Evolutionary conservation across 768 basidiomycete species (phyloP).

Genomic region (Russula abietina): DNA sequence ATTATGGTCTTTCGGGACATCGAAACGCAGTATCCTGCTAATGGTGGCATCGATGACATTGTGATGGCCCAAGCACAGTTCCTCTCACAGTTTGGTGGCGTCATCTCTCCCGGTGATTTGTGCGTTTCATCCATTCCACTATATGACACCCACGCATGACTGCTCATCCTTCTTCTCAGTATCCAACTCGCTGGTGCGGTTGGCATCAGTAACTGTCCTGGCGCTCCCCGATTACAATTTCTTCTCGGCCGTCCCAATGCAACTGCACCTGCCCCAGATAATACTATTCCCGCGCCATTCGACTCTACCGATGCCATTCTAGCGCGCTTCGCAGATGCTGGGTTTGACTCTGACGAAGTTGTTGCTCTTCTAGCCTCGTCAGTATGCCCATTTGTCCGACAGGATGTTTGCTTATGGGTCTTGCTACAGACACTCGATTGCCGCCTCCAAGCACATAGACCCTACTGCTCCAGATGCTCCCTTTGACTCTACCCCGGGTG

Average conservation of each 20-base stretch:
- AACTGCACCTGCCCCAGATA: slow-evolving; percentile 31
- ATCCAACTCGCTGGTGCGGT: slow-evolving; percentile 37
- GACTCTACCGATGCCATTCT: slow-evolving; percentile 28
- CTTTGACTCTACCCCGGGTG: slow-evolving; percentile 36
- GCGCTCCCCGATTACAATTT: slow-evolving; percentile 36
- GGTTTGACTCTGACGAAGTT: slow-evolving; percentile 33
- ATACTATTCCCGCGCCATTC: slow-evolving; percentile 33
- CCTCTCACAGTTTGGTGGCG: slow-evolving; percentile 31
- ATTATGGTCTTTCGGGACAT: slow-evolving; percentile 41
- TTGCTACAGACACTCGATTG: slow-evolving; percentile 22
- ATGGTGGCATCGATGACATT: slow-evolving; percentile 40
- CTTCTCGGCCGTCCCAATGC: slow-evolving; percentile 34
- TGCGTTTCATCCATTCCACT: slow-evolving; percentile 26
- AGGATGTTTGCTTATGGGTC: slow-evolving; percentile 21
- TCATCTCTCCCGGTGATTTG: slow-evolving; percentile 43
- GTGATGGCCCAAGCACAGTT: slow-evolving; percentile 35
- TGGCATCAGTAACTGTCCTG: slow-evolving; percentile 36
- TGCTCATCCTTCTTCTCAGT: slow-evolving; percentile 7
- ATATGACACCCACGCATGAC: background rate
- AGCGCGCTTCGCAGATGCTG: slow-evolving; percentile 33
- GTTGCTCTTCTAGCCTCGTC: slow-evolving; percentile 34
- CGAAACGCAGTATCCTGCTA: slow-evolving; percentile 41
- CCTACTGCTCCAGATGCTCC: slow-evolving; percentile 33
- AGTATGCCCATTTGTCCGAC: slow-evolving; percentile 22
- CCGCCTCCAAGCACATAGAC: slow-evolving; percentile 26